Base-by-base conservation (phyloP, 1,284 basidiomycete genomes). In the Ustanciosporium gigantosporum region DNA sequence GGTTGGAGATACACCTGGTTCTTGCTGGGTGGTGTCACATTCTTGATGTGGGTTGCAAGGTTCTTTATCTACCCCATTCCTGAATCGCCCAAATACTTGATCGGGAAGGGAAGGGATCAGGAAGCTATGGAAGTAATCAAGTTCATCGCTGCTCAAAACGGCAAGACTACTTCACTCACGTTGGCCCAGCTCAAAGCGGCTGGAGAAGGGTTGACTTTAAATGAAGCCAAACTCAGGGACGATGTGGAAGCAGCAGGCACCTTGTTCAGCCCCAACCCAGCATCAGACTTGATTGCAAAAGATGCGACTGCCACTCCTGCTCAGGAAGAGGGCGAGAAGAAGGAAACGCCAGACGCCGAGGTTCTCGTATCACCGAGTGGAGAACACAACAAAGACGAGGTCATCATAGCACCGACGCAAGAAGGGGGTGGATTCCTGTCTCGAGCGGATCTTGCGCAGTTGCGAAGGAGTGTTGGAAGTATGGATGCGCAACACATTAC, bases 91-190 rank as follows among this genome's bases (percentile, higher is more conserved):
- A 86, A 86, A 70, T 86, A 82, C 77, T 82, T 91, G 23, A 84
- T 90, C 74, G 84, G 85, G 5, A 83, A 85, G 48, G 88, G 88
- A 1, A 80, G 81, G 29, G 88, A 90, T 64, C 82, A 81, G 14
- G 84, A 86, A 40, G 89, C 89, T 0, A 84, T 91, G 20, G 83
- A 82, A 15, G 82, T 89, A 40, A 79, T 91, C 19, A 83, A 86
- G 52, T 81, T 81, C 23, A 82, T 91, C 16, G 89, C 89, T 2
- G 77, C 78, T 24, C 88, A 85, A 78, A 91, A 93, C 73, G 82
- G 83, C 2, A 82, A 46, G 40, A 46, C n/a, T 1, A 53, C 58
- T 6, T 50, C 31, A 2, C 39, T 72, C 41, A 73, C 71, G 3
- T 41, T 72, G 31, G 68, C 61, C 22, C 57, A 64, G 43, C 52